These are phyloP conservation scores for Trametes elegans DNA, from an alignment of 768 basidiomycete species.

Conservation along the genomic window DNA sequence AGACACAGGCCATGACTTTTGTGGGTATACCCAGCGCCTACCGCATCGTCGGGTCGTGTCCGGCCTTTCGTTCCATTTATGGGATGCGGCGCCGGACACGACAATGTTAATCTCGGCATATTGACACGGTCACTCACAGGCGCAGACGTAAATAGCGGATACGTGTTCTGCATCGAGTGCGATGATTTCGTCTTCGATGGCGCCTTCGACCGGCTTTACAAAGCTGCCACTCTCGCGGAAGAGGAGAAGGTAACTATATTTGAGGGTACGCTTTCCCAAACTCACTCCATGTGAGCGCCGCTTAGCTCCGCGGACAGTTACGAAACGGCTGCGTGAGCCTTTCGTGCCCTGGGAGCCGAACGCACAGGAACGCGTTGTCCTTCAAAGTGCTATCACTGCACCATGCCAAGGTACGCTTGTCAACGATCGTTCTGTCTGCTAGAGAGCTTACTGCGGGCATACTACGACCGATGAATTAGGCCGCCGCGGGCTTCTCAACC, in stretches of 20 bases:
- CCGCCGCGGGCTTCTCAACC: slow-evolving; percentile 81
- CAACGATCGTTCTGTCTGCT: background rate
- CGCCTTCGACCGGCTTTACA: slow-evolving; percentile 45
- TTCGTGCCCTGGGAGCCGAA: slow-evolving; percentile 51
- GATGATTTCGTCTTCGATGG: slow-evolving; percentile 71
- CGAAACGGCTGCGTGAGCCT: slow-evolving; percentile 42
- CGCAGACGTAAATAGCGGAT: slow-evolving; percentile 71
- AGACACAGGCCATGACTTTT: slow-evolving; percentile 58
- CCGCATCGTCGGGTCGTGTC: background rate
- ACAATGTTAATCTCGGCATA: background rate
- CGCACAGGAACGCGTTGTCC: slow-evolving; percentile 38
- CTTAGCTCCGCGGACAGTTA: slow-evolving; percentile 26
- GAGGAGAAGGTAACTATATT: slow-evolving; percentile 66
- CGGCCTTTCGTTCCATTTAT: background rate
- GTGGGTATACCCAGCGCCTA: slow-evolving; percentile 45
- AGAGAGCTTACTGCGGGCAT: too few species aligned
- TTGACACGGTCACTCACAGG: slow-evolving; percentile 41
- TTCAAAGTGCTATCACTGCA: slow-evolving; percentile 50
- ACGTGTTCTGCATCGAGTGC: slow-evolving; percentile 71
- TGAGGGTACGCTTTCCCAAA: slow-evolving; percentile 41
- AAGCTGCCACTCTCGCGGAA: slow-evolving; percentile 43
- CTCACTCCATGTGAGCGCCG: slow-evolving; percentile 10
- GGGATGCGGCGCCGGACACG: background rate
- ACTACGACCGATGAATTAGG: slow-evolving; percentile 49
- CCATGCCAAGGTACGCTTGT: slow-evolving; percentile 70